Conservation (phyloP, 2,329 filamentous ascomycete genomes). For the Nannizzia gypsea region DNA sequence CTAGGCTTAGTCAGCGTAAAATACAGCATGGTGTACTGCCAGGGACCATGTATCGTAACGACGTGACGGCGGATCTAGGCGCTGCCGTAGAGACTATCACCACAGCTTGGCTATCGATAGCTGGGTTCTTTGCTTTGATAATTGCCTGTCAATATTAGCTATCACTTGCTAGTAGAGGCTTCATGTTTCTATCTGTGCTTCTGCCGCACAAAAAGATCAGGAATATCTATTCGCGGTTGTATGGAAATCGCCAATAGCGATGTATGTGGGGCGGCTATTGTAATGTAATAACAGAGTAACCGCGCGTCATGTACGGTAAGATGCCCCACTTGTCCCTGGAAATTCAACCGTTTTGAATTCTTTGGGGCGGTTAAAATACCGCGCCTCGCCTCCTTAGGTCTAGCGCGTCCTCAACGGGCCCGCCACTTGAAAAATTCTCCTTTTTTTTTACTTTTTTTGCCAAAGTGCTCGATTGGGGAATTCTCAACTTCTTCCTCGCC, state of each 20-base stretch:
- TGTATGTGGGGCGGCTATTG: neutral
- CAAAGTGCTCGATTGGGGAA: neutral
- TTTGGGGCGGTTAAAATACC: constrained; percentile 21
- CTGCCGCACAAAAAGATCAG: neutral
- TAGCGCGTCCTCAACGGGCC: constrained; percentile 1
- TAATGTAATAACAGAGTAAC: neutral
- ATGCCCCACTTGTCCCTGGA: neutral
- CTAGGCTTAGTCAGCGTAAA: neutral
- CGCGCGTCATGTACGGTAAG: neutral
- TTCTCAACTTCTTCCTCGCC: neutral
- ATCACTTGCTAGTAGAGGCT: neutral
- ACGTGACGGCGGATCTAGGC: neutral
- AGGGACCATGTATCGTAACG: neutral
- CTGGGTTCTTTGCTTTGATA: neutral
- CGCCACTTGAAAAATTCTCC: neutral
- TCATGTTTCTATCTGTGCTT: neutral
- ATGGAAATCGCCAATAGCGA: neutral
- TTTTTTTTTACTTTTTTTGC: constrained; percentile 1
- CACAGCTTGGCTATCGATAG: neutral
- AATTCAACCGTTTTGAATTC: constrained; percentile 28
- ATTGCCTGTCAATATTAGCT: neutral
- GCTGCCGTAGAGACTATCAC: neutral
- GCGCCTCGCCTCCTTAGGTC: constrained; percentile 22
- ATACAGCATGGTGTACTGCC: neutral
- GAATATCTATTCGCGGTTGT: neutral